Evolutionary conservation across 345 rosid species (phyloP).

Genomic region (Microthlaspi erraticum): DNA sequence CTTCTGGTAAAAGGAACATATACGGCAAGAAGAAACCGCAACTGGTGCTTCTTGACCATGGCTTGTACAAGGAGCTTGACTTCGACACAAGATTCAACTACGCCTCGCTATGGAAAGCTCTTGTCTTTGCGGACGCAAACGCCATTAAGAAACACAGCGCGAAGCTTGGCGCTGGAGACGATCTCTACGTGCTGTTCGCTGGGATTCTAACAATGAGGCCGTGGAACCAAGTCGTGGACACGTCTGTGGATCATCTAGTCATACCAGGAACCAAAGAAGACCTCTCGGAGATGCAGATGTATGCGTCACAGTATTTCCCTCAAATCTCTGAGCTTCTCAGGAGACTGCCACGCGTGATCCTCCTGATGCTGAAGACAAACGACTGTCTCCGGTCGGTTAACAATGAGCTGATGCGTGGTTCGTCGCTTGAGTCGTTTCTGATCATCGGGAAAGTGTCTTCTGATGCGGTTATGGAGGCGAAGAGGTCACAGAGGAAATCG

Average conservation of each 20-base stretch:
- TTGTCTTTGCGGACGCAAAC: conserved; percentile 81
- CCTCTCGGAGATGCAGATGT: conserved; percentile 87
- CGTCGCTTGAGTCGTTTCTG: conserved; percentile 75
- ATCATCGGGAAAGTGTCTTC: conserved; percentile 86
- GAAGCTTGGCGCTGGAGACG: conserved; percentile 94
- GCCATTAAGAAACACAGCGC: conserved; percentile 83
- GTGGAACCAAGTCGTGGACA: conserved; percentile 84
- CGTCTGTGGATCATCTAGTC: conserved; percentile 85
- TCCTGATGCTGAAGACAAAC: conserved; percentile 89
- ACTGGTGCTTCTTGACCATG: conserved; percentile 86
- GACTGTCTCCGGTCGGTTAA: conserved; percentile 94
- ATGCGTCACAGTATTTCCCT: conserved; percentile 87
- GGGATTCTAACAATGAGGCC: conserved; percentile 95
- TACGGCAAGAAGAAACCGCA: conserved; percentile 83
- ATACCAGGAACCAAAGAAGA: conserved; percentile 75
- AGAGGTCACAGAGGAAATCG: conserved; percentile 64
- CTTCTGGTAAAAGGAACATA: conserved; percentile 61
- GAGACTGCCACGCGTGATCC: conserved; percentile 89
- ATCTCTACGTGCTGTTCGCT: conserved; percentile 76
- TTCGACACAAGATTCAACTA: conserved; percentile 73
- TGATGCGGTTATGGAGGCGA: conserved; percentile 82
- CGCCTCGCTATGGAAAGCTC: conserved; percentile 89
- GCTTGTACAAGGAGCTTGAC: conserved; percentile 91
- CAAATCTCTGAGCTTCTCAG: conserved; percentile 93
- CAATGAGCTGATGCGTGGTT: conserved; percentile 75